Base-by-base conservation (phyloP, 2,329 filamentous ascomycete species). In the Dactylellina parvicollis region DNA sequence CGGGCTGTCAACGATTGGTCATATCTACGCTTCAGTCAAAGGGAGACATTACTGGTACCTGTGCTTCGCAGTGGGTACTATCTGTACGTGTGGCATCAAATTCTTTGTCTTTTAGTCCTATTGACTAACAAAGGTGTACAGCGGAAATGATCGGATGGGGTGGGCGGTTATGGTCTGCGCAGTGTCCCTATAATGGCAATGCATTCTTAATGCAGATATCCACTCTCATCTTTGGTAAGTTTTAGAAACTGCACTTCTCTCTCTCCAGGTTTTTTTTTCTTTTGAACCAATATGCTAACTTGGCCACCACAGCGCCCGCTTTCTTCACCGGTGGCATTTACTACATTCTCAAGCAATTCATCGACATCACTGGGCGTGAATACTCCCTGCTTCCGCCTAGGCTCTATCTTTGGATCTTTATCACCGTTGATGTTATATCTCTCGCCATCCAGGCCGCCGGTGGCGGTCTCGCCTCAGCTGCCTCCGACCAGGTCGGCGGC, bases 381-480 rank as follows among this genome's bases (percentile, higher is more conserved):
- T 83, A 82, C 59, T 84, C 82, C 32, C 75, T 82, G 28, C 76
- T 85, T 5, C 78, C 78, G 4, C 80, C 83, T 0, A 80, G 77
- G 28, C 78, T 82, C 57, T 85, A 85, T 75, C 80, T 83, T 60
- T 82, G 81, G 78, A 80, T 85, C 74, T 85, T 85, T 77, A 84
- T 86, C 77, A 83, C 83, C 36, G 83, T 82, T 77, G 85, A 87
- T 66, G 65, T 87, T 32, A 64, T 86, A 70, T 86, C 85, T 4
- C 84, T 87, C 32, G 80, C 82, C 65, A 80, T 87, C 32, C 86
- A 88, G 79, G 86, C 84, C 30, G 80, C 83, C 7, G 86, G 86
- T 24, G 86, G 86, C 26, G 85, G 83, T 22, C 77, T 87, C 24
- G 84, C 83, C 14, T 82, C 82, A 28, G 76, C 52, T 16, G 80